phyloP scores from a whole-genome alignment of 163 green algal species.

The Coccomyxa subellipsoidea region DNA sequence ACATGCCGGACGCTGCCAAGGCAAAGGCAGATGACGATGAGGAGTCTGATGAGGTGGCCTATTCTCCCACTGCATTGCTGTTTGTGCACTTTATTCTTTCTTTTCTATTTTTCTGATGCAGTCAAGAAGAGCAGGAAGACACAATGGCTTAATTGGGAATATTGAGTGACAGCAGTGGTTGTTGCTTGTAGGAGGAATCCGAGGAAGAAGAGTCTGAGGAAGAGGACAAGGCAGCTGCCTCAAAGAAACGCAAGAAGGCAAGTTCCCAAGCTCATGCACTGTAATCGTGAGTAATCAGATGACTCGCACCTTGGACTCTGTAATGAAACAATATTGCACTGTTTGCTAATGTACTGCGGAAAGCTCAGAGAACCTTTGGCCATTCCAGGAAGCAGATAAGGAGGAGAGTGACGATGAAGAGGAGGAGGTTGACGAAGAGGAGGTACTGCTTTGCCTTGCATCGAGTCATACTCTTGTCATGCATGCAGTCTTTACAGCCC shows the following conservation, averaged over 20 bases:
- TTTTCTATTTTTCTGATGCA: too few species aligned
- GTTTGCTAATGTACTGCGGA: background rate
- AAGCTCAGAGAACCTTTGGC: background rate
- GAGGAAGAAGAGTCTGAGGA: slow-evolving; percentile 4
- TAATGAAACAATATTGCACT: too few species aligned
- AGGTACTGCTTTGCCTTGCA: background rate
- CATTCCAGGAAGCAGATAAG: background rate
- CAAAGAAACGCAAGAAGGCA: slow-evolving; percentile 7
- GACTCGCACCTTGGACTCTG: too few species aligned
- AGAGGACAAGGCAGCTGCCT: background rate
- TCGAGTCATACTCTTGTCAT: background rate
- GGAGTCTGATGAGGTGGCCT: slow-evolving; percentile 5
- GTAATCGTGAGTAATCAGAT: too few species aligned
- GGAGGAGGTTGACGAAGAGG: background rate
- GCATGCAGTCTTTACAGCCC: background rate
- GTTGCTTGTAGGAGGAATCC: background rate
- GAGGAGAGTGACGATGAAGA: background rate
- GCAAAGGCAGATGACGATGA: slow-evolving; percentile 18
- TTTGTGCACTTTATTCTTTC: too few species aligned
- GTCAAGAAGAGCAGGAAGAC: too few species aligned
- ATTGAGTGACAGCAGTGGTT: too few species aligned
- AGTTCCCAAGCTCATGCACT: too few species aligned
- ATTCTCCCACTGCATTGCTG: too few species aligned
- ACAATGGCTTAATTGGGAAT: too few species aligned
- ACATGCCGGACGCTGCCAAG: slow-evolving; percentile 11